Evolutionary conservation across 2,329 filamentous ascomycete species (phyloP), one percentile per base, ranked within the genome.

Genomic region (Seiridium cupressi): DNA sequence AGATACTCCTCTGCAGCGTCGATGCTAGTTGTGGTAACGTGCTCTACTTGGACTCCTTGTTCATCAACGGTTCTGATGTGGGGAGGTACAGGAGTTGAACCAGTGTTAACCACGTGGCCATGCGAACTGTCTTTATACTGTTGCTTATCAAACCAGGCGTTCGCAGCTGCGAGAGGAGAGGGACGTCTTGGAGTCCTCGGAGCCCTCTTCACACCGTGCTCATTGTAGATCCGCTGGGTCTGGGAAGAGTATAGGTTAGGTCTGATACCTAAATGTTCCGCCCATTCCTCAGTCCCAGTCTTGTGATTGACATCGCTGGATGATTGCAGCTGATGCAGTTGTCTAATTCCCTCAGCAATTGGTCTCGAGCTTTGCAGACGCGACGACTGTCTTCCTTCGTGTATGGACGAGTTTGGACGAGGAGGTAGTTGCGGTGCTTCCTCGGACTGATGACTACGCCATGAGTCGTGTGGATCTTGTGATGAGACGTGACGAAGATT

Each of bases 401-500:
- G 26, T 18, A 18, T 6, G 9, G 53, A 59, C 36, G n/a, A 63
- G 38, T 32, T 54, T 6, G 61, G 48, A 53, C 44, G 56, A 53
- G 53, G 51, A 46, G 38, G 7, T 10, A n/a, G 56, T 42, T 36
- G 57, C 38, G 34, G 42, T 5, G 53, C 58, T 9, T 61, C 48
- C 35, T 26, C 18, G 18, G 32, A 38, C 18, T 26, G 31, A 47
- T 26, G 31, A 46, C 53, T 49, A 9, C 61, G 53, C 47, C 55
- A 61, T 31, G 62, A 26, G 44, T 60, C 26, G 36, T 61, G 51
- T 10, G 64, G 61, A 34, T 48, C 64, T 10, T 56, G 62, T 2
- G 61, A 61, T 1, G 65, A 44, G 36, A 72, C 59, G 56, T 68
- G 68, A 5, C 62, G 66, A 13, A 72, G 61, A 51, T 61, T 49